Evolutionary conservation across 2,329 filamentous ascomycete species (phyloP), one percentile per base, ranked within the genome.

Genomic region (Colletotrichum liaoningense): DNA sequence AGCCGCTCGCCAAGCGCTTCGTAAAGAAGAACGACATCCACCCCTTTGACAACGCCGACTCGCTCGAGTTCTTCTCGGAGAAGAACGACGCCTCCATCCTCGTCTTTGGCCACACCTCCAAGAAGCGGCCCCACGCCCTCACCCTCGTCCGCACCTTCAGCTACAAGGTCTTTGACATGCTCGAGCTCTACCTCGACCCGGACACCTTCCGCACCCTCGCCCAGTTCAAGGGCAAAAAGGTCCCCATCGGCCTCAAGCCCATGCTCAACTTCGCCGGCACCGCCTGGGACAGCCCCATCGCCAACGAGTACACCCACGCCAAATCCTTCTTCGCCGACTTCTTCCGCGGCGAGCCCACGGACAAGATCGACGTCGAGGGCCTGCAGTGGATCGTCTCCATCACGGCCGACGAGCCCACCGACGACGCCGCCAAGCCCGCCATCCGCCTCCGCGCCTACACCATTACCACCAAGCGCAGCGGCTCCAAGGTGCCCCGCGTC

Each of bases 1-100:
- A 93, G 79, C 95, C 95, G 2, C 89, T 96, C 74, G 92, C 93
- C 76, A 93, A 97, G 83, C 95, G 95, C 77, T 98, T 99, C 86
- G 94, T 92, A 84, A 99, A 98, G 90, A 98, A 98, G 88, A 99
- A 99, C 84, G 89, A 92, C 77, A 93, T 98, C 79, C 95, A 97
- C 83, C 97, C 97, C 2, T 99, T 99, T 83, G 96, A 98, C 83
- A 95, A 97, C 82, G 86, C 93, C 76, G 88, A 93, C 33, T 96
- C 93, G 66, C 90, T 98, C 77, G 95, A 98, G 84, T 99, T 99
- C 87, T 95, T 99, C 87, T 93, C 93, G 75, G 92, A 95, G 81
- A 99, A 98, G 87, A 99, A 99, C 85, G 97, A 99, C 83, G 92
- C 94, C 79, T 93, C 92, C 58, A 87, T 98, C 60, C 89, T 98